Evolutionary conservation across 2,329 filamentous ascomycete species (phyloP).

Genomic region (Coniochaeta pulveracea): DNA sequence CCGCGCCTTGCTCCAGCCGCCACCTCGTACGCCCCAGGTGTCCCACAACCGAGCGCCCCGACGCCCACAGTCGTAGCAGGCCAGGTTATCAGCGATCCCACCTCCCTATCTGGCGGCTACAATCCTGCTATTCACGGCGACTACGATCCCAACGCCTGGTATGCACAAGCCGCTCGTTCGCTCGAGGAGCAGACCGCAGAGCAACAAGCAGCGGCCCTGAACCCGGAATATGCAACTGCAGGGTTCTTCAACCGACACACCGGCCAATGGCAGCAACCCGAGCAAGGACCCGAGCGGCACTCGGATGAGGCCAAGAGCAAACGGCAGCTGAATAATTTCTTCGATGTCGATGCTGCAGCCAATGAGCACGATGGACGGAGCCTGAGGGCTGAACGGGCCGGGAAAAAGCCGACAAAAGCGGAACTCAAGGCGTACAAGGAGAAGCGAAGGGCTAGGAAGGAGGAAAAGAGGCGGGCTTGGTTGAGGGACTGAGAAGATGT

Average conservation of each 20-base stretch:
- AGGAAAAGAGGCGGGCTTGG: conserved; percentile 91
- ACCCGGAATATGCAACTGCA: conserved; percentile 49
- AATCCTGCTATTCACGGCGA: conserved; percentile 93
- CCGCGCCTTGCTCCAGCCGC: conserved; percentile 45
- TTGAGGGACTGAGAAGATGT: conserved; percentile 58
- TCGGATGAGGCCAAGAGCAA: conserved; percentile 79
- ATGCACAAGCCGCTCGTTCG: conserved; percentile 50
- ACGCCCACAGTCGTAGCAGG: conserved; percentile 14
- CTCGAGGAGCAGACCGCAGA: conserved; percentile 23
- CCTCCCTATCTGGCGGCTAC: conserved; percentile 59
- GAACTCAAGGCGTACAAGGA: conserved; percentile 89
- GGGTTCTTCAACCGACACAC: conserved; percentile 88
- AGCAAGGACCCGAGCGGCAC: conserved; percentile 62
- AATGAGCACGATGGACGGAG: conserved; percentile 85
- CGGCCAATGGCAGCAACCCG: conserved; percentile 63
- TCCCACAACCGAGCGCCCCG: conserved; percentile 34
- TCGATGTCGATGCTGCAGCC: conserved; percentile 89
- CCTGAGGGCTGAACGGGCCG: conserved; percentile 78
- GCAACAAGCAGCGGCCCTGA: conserved; percentile 19
- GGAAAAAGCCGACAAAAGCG: conserved; percentile 72
- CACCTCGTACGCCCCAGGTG: too few relatives aligned
- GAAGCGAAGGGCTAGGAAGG: conserved; percentile 79
- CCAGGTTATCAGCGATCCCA: conserved; percentile 14
- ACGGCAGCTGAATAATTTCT: conserved; percentile 87
- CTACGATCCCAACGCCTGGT: conserved; percentile 94